Base-by-base conservation (phyloP, 176 grass and related monocot genomes). In the Triticum timopheevii region DNA sequence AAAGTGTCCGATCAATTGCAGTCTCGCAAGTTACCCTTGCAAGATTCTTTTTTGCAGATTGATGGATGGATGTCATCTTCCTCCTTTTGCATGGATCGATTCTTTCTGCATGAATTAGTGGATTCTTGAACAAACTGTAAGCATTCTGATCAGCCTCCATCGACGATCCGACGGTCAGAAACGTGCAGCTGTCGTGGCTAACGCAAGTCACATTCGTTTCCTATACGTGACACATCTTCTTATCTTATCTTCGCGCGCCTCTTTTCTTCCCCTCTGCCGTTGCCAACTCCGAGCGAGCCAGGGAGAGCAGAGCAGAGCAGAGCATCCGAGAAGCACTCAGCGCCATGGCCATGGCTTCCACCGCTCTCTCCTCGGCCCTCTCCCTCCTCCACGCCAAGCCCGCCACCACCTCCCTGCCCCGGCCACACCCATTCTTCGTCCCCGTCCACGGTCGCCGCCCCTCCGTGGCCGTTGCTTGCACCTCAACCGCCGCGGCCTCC, bases 171-270 rank as follows among this genome's bases (percentile, higher is more conserved):
- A 85, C 69, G 28, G 47, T 3, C 4, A 28, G 17, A 8, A 38
- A 49, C 7, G 28, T 9, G 47, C 61, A 7, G 17, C 17, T 10
- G 19, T 10, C 61, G 82, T 75, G 77, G 82, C 20, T 13, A n/a
- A 24, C 17, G 17, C 73, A 64, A 24, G 9, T 79, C 25, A 58
- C 34, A 20, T 31, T 76, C 72, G 42, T 75, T 76, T 54, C 25
- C 15, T 20, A 31, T 20, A 31, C 44, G 25, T 73, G 44, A 45
- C 61, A 34, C 35, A 2, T 6, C 74, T 2, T 44, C 87, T 74
- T 80, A 69, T 81, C 77, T 69, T 85, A 85, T 89, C 82, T 42
- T 33, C 15, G 15, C 40, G 40, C 82, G 69, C 86, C 61, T 69
- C 36, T 61, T 10, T 61, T 42, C 58, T 38, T 8, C 39, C 12